Conservation (phyloP, 495 filamentous ascomycete species). For the Neurospora sp. region DNA sequence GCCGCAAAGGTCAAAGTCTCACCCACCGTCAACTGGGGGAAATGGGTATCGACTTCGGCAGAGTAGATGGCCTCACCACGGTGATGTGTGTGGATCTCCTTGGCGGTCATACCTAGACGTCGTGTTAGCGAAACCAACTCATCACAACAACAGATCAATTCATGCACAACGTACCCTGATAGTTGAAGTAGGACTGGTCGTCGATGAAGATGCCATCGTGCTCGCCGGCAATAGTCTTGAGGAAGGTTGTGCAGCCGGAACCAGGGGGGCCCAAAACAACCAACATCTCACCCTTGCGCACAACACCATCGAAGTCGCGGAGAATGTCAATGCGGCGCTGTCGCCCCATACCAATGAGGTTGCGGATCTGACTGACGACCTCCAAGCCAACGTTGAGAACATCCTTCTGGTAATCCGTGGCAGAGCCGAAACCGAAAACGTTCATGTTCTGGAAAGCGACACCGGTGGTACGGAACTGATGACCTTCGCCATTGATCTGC, state of each 20-base stretch:
- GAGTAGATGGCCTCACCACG: slow-evolving; percentile 76
- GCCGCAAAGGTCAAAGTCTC: slow-evolving; percentile 76
- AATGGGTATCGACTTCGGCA: slow-evolving; percentile 72
- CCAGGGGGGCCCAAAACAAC: slow-evolving; percentile 72
- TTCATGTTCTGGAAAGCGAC: slow-evolving; percentile 54
- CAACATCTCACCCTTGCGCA: slow-evolving; percentile 68
- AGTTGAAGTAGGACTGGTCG: slow-evolving; percentile 57
- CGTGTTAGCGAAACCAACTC: slow-evolving; percentile 6
- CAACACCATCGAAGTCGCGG: slow-evolving; percentile 68
- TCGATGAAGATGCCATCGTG: slow-evolving; percentile 63
- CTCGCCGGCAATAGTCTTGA: slow-evolving; percentile 73
- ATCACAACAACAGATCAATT: not conserved
- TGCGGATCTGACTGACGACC: slow-evolving; percentile 33
- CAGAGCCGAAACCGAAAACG: slow-evolving; percentile 65
- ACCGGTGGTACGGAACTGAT: slow-evolving; percentile 39
- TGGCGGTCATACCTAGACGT: slow-evolving; percentile 37
- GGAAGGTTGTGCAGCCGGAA: slow-evolving; percentile 66
- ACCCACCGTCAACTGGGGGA: slow-evolving; percentile 70
- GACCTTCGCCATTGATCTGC: slow-evolving; percentile 32
- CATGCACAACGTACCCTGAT: slow-evolving; percentile 46
- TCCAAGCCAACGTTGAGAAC: slow-evolving; percentile 56
- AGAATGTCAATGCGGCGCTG: slow-evolving; percentile 66
- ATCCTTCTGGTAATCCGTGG: slow-evolving; percentile 75
- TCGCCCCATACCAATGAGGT: slow-evolving; percentile 35
- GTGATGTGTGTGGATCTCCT: slow-evolving; percentile 57